Evolutionary conservation across 2,329 filamentous ascomycete species (phyloP).

Genomic region (Diaporthe vaccinii): DNA sequence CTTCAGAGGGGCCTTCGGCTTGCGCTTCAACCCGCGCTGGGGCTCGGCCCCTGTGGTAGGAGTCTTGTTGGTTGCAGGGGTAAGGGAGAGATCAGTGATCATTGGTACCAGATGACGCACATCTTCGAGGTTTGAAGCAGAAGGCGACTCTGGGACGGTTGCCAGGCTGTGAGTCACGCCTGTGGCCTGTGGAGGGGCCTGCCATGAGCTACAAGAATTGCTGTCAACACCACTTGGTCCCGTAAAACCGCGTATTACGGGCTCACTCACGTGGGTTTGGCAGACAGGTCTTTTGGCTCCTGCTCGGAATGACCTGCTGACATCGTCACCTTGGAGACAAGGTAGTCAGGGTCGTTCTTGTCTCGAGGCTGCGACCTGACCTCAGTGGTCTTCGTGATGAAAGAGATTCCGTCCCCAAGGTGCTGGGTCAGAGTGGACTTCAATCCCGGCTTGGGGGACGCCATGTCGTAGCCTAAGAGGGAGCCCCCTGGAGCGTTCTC

Average conservation of each 20-base stretch:
- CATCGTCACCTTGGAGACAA: constrained; percentile 55
- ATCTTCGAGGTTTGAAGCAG: constrained; percentile 13
- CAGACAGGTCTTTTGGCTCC: not conserved
- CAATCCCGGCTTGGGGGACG: constrained; percentile 41
- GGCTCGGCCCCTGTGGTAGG: not conserved
- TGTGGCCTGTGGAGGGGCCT: not conserved
- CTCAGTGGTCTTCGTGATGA: constrained; percentile 57
- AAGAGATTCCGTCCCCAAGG: constrained; percentile 56
- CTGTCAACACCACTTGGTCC: not conserved
- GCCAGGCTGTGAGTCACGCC: constrained; percentile 13
- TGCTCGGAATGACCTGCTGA: constrained; percentile 45
- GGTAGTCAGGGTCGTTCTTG: constrained; percentile 51
- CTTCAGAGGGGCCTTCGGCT: constrained; percentile 47
- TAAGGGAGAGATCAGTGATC: constrained; percentile 16
- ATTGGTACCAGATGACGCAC: constrained; percentile 18
- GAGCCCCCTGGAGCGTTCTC: constrained; percentile 46
- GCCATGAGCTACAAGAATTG: not conserved
- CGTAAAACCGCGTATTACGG: too few species aligned
- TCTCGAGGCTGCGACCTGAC: constrained; percentile 52
- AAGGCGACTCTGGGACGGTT: constrained; percentile 11
- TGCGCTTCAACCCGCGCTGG: constrained; percentile 45
- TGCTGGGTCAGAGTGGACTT: constrained; percentile 52
- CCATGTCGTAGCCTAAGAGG: constrained; percentile 40
- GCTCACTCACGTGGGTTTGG: constrained; percentile 18
- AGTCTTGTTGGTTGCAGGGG: constrained; percentile 1